Base-by-base conservation (phyloP, 805 yeast species). In the Metschnikowia sp. region DNA sequence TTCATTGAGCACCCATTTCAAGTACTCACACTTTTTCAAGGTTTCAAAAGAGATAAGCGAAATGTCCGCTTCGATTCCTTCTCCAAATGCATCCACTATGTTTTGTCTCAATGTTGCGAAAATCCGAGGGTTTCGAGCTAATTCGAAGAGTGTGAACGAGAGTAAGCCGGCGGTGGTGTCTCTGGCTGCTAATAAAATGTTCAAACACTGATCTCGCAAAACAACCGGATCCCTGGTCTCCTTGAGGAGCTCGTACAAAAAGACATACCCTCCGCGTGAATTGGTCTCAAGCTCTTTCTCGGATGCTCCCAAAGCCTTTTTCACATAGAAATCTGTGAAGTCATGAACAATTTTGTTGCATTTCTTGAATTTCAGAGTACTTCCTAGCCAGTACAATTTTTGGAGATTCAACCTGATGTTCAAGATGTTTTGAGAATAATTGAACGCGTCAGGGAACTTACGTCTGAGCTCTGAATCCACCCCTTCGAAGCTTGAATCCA, bases 151-250 rank as follows among this genome's bases (percentile, higher is more conserved):
- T 19, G 70, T 57, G 58, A 70, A 75, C n/a, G 78, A 69, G 47
- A 78, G 68, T 32, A 75, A 62, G 4, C 76, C 72, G 9, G 82
- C 82, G 11, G 83, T 78, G 39, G 82, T 78, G 55, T 78, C 82
- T 55, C 83, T 68, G 30, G 81, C 82, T 13, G 83, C 83, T 19
- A 77, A 59, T 47, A 78, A 65, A 47, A 78, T 72, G 56, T 76
- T 77, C 59, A 78, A 64, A 36, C 76, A 65, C 61, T 78, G 82
- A 57, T 76, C 79, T 42, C 81, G 66, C 49, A 78, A 71, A 13
- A 69, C 67, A 44, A 50, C 61, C 18, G 78, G 76, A 54, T 78
- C 74, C 47, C 72, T 66, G 12, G 81, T 76, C 58, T 75, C 75
- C 59, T 72, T 71, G 41, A 68, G 76, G 50, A 78, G 67, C 55